Base-by-base conservation (phyloP, 495 filamentous ascomycete genomes). In the Podospora conica region DNA sequence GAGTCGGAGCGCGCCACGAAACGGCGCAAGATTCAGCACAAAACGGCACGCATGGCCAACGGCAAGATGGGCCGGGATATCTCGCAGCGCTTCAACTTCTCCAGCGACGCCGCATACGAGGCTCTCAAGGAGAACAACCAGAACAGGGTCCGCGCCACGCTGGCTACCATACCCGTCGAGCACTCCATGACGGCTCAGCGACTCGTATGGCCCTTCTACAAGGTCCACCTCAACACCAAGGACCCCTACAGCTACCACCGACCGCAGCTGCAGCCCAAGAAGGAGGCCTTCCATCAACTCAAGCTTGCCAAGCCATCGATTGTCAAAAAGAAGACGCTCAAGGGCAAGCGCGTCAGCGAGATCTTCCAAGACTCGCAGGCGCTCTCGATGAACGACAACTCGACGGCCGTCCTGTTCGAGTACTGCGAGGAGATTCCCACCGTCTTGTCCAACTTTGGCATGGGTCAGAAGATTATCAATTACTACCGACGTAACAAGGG, bases 81-180 rank as follows among this genome's bases (percentile, higher is more conserved):
- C n/a, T 85, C 82, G 25, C 84, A 88, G 67, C 85, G 93, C 23
- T 98, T 96, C 83, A 97, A 98, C 75, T 90, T 96, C 59, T 96
- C 94, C 27, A 97, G 96, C 65, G 95, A 99, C 71, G 88, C 92
- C 56, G 93, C 92, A 2, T 99, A 99, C 73, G 91, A 97, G 69
- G 87, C 90, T 61, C 84, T 99, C 55, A 98, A 99, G 77, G 92
- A 96, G 74, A 99, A 97, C 74, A 91, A 93, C 68, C 91, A 96
- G 78, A 94, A 89, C 82, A 97, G 96, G 77, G 89, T 99, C 68
- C 88, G 95, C 53, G 94, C 92, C 57, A 96, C 90, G 0, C 82
- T 99, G 61, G 91, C 92, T 8, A 91, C 90, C 68, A 80, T 96
- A 31, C 84, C 87, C 21, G 85, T 99, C 27, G 95, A 98, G 77